Evolutionary conservation across 345 rosid species (phyloP).

Genomic region (Gossypium stocksii): DNA sequence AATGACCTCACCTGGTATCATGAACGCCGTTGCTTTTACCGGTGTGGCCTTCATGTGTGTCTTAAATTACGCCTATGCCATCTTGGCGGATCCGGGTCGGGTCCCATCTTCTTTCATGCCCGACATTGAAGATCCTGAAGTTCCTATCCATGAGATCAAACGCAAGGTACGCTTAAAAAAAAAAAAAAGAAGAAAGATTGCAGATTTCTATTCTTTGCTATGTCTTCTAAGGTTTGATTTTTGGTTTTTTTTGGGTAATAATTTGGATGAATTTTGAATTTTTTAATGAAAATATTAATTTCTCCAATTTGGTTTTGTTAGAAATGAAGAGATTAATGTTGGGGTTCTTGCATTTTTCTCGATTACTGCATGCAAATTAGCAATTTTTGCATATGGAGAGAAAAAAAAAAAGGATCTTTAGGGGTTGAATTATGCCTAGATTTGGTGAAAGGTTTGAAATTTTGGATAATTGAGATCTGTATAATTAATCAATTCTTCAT

Average conservation of each 20-base stretch:
- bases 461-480: neutral
- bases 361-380: slow-evolving; percentile 3
- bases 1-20: slow-evolving; percentile 69
- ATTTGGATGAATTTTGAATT: neutral
- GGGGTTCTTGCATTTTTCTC: neutral
- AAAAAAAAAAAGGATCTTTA: neutral
- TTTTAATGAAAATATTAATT: neutral
- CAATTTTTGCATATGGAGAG: neutral
- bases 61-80: slow-evolving; percentile 51
- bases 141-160: slow-evolving; percentile 80
- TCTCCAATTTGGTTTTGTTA: neutral
- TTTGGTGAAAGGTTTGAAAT: neutral
- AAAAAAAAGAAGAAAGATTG: neutral
- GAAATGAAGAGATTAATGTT: neutral
- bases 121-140: slow-evolving; percentile 61
- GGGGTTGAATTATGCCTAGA: slow-evolving; percentile 5
- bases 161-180: slow-evolving; percentile 52
- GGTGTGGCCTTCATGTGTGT: slow-evolving; percentile 61
- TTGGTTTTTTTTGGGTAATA: neutral
- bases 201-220: neutral
- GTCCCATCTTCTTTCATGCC: slow-evolving; percentile 71
- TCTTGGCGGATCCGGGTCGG: slow-evolving; percentile 80
- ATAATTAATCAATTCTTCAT: neutral
- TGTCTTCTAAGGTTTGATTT: neutral
- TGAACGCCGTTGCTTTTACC: slow-evolving; percentile 68